A percentile compares a stretch with the other conserved stretches of the same genome.
phyloP scores from a whole-genome alignment of 495 filamentous ascomycete genomes.

The Poronia punctata region DNA sequence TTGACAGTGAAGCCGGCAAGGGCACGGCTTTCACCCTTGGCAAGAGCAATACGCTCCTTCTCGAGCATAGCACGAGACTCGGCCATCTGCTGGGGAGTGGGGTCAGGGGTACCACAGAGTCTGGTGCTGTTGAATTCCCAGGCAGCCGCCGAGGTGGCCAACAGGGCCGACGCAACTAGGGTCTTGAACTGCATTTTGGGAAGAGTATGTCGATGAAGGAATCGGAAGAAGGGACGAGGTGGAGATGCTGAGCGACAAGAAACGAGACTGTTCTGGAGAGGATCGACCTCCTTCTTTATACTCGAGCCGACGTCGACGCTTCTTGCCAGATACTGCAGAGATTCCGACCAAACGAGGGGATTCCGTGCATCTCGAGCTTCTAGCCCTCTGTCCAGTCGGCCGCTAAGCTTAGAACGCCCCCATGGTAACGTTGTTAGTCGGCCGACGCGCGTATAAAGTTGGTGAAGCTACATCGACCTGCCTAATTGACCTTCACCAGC shows the following conservation, averaged over 20 bases:
- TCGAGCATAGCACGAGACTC: conserved; percentile 24
- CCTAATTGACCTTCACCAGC: conserved; percentile 8
- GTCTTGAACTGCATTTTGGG: conserved; percentile 32
- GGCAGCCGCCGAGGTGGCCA: conserved; percentile 26
- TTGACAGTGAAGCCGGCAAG: conserved; percentile 36
- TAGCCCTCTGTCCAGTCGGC: too few species aligned
- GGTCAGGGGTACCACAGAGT: conserved; percentile 36
- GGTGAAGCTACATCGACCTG: conserved; percentile 3
- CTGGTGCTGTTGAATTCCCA: conserved; percentile 15
- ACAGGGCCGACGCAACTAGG: conserved; percentile 21
- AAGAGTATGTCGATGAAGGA: not conserved
- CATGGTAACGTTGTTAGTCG: conserved; percentile 2
- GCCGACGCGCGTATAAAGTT: conserved; percentile 1
- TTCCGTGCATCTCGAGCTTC: too few species aligned
- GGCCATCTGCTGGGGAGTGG: conserved; percentile 29
- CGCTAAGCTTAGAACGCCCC: too few species aligned
- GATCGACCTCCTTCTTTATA: conserved; percentile 7
- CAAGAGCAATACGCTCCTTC: conserved; percentile 17
- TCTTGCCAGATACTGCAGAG: not conserved
- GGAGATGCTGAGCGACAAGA: not conserved
- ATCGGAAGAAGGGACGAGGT: not conserved
- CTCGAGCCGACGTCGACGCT: not conserved
- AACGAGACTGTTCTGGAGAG: not conserved
- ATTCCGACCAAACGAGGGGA: too few species aligned
- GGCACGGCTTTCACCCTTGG: conserved; percentile 17